Evolutionary conservation across 2,329 filamentous ascomycete species (phyloP), one percentile per base, ranked within the genome.

Genomic region (Pezicula neosporulosa): DNA sequence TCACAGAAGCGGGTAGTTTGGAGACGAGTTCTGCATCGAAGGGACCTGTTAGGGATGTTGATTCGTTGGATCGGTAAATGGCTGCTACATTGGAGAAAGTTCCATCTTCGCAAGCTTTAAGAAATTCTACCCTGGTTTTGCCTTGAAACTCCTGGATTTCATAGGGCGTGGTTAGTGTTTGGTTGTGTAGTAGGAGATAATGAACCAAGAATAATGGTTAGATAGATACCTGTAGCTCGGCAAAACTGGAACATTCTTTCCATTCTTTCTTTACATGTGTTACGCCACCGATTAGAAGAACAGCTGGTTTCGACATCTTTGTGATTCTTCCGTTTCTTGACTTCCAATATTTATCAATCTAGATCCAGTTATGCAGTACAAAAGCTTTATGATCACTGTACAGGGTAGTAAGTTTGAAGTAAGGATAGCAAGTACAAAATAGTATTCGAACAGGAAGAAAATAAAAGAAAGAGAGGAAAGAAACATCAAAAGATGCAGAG

Each of bases 31-130:
- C 86, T 30, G 75, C 74, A 66, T 94, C 87, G 55, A 94, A 73
- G 12, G 71, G 70, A 2, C 90, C 90, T 0, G 89, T 93, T n/a
- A 65, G 46, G 10, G 61, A 63, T 44, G 79, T 72, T n/a, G 84
- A 89, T 47, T 71, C 72, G 61, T 90, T 89, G 18, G 87, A 92
- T 50, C 89, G 81, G 70, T 88, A 93, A 24, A 80, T 76, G 38
- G 80, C 85, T 16, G 78, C 64, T 28, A 84, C 78, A 58, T 81
- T 84, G 56, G 89, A 79, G 18, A 90, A 73, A 37, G 75, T 74
- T 19, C 87, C 87, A 30, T 78, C 76, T 39, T 71, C 69, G 64
- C 81, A 85, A 71, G 91, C 85, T 44, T 80, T 65, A 48, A 93
- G 68, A 68, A 94, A 92, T 16, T 82, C 82, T 21, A 68, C 63